phyloP scores from a whole-genome alignment of 2,329 filamentous ascomycete species.

The Metarhizium guizhouense region DNA sequence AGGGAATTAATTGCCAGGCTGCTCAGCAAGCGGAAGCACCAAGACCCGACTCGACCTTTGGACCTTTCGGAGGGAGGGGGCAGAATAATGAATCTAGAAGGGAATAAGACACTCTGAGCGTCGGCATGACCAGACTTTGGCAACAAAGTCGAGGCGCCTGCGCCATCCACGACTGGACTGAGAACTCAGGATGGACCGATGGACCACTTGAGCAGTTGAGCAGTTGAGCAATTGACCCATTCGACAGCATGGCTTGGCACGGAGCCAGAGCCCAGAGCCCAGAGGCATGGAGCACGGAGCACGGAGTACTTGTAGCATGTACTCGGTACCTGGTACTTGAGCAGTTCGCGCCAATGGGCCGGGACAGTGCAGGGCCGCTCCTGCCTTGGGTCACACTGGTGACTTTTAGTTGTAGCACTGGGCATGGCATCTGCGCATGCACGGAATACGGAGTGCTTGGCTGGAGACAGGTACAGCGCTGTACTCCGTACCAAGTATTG shows the following conservation, averaged over 20 bases:
- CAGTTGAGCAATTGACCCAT: neutral
- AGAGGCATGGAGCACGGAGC: no score
- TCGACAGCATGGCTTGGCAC: neutral
- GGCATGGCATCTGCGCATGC: no score
- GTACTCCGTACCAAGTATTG: no score
- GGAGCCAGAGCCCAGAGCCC: neutral
- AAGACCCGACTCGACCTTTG: neutral
- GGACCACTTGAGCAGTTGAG: neutral
- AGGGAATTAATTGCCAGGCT: neutral
- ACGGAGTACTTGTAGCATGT: no score
- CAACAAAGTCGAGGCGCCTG: neutral
- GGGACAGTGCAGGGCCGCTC: neutral
- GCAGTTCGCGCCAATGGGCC: neutral
- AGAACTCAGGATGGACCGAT: neutral
- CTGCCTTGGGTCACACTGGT: neutral
- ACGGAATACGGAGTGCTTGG: no score
- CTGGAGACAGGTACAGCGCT: no score
- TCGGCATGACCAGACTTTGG: neutral
- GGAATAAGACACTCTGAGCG: neutral
- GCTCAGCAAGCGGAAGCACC: neutral
- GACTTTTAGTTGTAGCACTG: no score
- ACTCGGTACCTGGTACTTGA: no score
- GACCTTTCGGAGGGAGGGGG: conserved; percentile 6
- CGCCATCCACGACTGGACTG: neutral
- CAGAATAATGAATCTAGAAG: neutral